Evolutionary conservation across 2,329 filamentous ascomycete species (phyloP).

Genomic region (Aureobasidium sp.): DNA sequence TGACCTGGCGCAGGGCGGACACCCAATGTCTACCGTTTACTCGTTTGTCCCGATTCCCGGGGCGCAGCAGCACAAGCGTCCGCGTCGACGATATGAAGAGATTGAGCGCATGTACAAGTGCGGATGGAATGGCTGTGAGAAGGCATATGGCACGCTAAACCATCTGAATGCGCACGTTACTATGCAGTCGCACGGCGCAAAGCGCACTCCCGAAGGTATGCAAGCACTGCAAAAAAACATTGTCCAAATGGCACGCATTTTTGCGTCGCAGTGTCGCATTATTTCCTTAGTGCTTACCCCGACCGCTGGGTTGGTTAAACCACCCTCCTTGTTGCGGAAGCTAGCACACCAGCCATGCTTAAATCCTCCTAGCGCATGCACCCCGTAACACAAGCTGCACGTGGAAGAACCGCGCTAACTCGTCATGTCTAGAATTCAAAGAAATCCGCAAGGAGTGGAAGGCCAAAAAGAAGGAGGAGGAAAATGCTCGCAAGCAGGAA

Average conservation of each 20-base stretch:
- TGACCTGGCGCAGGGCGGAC: conserved; percentile 36
- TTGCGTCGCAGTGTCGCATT: conserved; percentile 11
- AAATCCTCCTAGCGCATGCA: conserved; percentile 27
- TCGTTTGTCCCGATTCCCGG: conserved; percentile 97
- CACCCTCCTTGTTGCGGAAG: conserved; percentile 23
- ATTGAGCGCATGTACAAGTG: conserved; percentile 99
- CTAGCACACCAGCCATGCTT: conserved; percentile 26
- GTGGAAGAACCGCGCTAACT: conserved; percentile 31
- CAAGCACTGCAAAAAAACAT: neutral
- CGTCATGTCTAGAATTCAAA: conserved; percentile 71
- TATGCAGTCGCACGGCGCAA: conserved; percentile 93
- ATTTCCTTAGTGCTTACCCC: conserved; percentile 20
- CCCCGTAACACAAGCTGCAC: conserved; percentile 19
- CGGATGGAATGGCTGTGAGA: conserved; percentile 96
- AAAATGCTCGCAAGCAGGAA: conserved; percentile 78
- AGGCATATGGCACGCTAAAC: conserved; percentile 95
- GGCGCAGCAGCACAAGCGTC: conserved; percentile 93
- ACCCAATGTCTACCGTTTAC: conserved; percentile 70
- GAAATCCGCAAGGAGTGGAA: conserved; percentile 99
- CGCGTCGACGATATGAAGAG: conserved; percentile 88
- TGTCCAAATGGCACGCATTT: neutral
- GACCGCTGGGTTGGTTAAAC: conserved; percentile 22
- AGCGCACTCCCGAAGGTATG: conserved; percentile 95
- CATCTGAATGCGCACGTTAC: conserved; percentile 97
- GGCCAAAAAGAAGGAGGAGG: conserved; percentile 97